Base-by-base conservation (phyloP, 208 protist species). In the Wallacemonas collosoma region DNA sequence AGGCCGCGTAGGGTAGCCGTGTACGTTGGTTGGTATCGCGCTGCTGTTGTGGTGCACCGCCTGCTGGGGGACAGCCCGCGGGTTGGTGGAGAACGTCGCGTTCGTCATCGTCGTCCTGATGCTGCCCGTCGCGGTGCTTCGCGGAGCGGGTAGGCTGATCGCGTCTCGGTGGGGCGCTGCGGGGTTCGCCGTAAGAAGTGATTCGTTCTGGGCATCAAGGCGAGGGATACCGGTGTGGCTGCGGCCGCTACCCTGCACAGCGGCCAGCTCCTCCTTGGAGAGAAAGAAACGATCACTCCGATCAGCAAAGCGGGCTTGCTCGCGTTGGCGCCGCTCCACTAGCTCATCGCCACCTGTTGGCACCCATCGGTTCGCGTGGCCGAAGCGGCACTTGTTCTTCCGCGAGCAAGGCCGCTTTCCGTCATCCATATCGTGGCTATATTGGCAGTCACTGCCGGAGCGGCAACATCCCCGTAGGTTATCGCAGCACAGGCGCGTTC, bases 401-500 rank as follows among this genome's bases (percentile, higher is more conserved):
- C 76, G 76, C 14, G 86, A 95, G 73, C 91, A 93, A 6, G 88
- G 86, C 2, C 81, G 72, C 44, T 80, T 82, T 40, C 82, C 78
- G 70, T 93, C 87, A 56, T 92, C 88, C 1, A 62, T 15, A n/a
- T 92, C 87, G 69, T 95, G 91, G 57, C 82, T 87, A 53, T 86
- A 93, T 35, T 71, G 76, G 70, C 88, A 95, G 17, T 72, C 71
- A 2, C 71, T 57, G n/a, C 79, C 75, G 35, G 66, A 74, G 35
- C 55, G 51, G 63, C 88, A 93, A 43, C 61, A 48, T 12, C 80
- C 82, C 39, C 55, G 73, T 48, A 93, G 65, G 66, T 91, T 48
- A 12, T 93, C 84, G 73, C 90, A 93, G 72, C 90, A 93, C 43
- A 93, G 69, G 9, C 88, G 87, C 50, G 73, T 82, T 47, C 73